Conservation (phyloP, 345 rosid genomes). For the Sonneratia caseolaris region DNA sequence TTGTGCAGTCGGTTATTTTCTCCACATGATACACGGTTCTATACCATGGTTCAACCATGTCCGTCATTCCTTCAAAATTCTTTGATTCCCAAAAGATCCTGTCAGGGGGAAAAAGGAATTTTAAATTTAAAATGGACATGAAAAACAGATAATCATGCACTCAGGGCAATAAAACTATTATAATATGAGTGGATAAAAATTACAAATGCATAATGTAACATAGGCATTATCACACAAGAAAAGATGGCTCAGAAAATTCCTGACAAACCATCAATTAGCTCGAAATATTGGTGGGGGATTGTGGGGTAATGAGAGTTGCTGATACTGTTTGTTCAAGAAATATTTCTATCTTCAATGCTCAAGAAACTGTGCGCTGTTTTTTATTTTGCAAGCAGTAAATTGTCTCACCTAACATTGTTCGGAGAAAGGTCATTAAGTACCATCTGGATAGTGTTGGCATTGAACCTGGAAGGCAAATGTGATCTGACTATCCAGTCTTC, state of each 20-base stretch:
- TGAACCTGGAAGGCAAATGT: constrained; percentile 63
- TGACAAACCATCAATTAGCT: background rate
- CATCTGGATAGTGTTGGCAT: constrained; percentile 45
- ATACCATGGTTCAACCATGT: constrained; percentile 86
- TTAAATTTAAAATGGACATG: background rate
- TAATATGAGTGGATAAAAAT: background rate
- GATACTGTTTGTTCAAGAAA: background rate
- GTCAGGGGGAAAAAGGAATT: constrained; percentile 11
- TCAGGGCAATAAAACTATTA: background rate
- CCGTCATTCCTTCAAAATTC: constrained; percentile 73
- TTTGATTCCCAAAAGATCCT: constrained; percentile 93
- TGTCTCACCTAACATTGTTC: constrained; percentile 52
- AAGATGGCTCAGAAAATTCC: background rate
- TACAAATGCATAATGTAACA: background rate
- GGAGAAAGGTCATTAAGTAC: constrained; percentile 58
- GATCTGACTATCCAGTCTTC: constrained; percentile 80
- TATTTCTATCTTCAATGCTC: background rate
- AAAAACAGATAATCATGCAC: background rate
- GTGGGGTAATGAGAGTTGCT: too few species aligned
- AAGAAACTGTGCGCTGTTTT: background rate
- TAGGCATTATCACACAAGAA: background rate
- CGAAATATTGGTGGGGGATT: too few species aligned
- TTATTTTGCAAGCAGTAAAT: background rate
- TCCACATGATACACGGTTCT: constrained; percentile 67
- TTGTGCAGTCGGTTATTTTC: constrained; percentile 37